Conservation (phyloP, 1,284 basidiomycete species). For the Austropuccinia psidii region DNA sequence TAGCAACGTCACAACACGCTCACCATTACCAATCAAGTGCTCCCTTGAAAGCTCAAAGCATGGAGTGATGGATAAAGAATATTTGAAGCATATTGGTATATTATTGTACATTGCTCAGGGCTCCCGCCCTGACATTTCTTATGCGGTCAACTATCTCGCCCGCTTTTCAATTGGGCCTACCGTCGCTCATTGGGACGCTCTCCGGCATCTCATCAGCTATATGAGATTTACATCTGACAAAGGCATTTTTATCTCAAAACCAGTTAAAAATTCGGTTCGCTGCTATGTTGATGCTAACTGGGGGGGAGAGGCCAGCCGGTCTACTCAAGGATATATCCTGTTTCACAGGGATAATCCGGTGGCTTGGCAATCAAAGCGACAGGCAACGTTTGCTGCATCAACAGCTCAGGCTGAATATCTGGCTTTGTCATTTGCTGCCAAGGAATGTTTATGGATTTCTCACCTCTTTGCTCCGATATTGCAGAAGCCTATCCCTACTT, state of each 20-base stretch:
- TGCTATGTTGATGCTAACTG: conserved; percentile 5
- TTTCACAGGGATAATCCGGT: background rate
- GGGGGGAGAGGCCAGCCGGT: background rate
- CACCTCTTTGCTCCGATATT: too few relatives aligned
- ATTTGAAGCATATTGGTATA: too few relatives aligned
- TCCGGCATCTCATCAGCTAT: background rate
- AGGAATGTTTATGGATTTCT: too few relatives aligned
- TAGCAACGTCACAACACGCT: too few relatives aligned
- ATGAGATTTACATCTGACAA: background rate
- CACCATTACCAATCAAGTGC: too few relatives aligned
- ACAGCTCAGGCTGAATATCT: conserved; percentile 1
- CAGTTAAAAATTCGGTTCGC: too few relatives aligned
- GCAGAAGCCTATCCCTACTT: too few relatives aligned
- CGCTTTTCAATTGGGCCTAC: background rate
- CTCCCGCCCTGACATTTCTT: conserved; percentile 6
- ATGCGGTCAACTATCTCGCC: conserved; percentile 4
- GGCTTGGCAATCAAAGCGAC: background rate
- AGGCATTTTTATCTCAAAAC: background rate
- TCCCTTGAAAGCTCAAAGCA: too few relatives aligned
- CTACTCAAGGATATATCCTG: background rate
- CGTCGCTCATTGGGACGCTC: background rate
- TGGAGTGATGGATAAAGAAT: too few relatives aligned
- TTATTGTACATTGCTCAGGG: background rate
- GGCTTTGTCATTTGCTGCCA: too few relatives aligned
- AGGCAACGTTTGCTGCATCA: background rate